phyloP scores from a whole-genome alignment of 1,139 yeast species.

The Debaryomyces singareniensis region DNA sequence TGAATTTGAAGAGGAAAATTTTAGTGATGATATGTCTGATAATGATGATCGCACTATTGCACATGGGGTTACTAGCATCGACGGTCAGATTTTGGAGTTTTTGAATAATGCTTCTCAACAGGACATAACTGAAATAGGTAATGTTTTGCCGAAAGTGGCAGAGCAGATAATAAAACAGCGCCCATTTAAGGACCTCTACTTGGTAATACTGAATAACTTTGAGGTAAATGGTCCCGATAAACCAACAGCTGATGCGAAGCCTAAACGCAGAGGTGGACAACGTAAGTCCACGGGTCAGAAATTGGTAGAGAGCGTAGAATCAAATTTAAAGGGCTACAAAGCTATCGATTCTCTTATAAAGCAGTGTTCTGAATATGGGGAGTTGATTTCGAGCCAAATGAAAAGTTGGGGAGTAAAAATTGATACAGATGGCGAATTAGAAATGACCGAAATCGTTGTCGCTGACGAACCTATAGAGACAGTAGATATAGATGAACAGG shows the following conservation, averaged over 20 bases:
- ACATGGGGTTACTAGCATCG: constrained; percentile 46
- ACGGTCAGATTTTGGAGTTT: constrained; percentile 64
- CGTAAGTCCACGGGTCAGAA: constrained; percentile 67
- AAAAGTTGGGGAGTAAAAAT: constrained; percentile 79
- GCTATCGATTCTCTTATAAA: constrained; percentile 90
- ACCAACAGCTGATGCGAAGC: constrained; percentile 17
- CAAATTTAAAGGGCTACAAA: constrained; percentile 76
- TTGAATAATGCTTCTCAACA: constrained; percentile 69
- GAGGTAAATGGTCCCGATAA: constrained; percentile 15
- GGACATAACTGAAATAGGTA: constrained; percentile 77
- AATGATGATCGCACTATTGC: constrained; percentile 29
- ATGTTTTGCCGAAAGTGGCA: constrained; percentile 64
- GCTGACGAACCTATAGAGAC: constrained; percentile 11
- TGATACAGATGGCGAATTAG: constrained; percentile 51
- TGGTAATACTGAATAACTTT: constrained; percentile 52
- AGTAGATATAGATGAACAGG: constrained; percentile 14
- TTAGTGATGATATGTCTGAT: constrained; percentile 34
- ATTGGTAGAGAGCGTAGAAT: constrained; percentile 63
- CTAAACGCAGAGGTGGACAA: constrained; percentile 28
- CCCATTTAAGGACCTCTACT: constrained; percentile 58
- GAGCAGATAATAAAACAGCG: constrained; percentile 53
- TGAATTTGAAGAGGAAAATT: constrained; percentile 32
- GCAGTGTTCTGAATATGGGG: constrained; percentile 76
- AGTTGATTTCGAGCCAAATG: constrained; percentile 64
- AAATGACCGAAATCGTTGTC: constrained; percentile 15